These are phyloP conservation scores for Wallacemonas rigidus DNA, from an alignment of 208 protist genomes.

Conservation along the genomic window DNA sequence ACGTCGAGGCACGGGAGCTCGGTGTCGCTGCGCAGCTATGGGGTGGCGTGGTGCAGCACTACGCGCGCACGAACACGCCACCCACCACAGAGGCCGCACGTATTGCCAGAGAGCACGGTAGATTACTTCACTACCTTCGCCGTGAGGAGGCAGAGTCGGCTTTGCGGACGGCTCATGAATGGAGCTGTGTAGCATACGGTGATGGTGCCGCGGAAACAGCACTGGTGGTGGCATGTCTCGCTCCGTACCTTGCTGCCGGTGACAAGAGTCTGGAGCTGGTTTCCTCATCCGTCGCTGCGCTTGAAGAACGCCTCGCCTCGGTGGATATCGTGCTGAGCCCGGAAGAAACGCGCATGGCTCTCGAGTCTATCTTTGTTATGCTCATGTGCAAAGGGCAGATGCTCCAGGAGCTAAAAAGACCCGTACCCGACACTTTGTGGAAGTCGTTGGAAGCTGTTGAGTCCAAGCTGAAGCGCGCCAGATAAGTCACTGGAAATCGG, in stretches of 20 bases:
- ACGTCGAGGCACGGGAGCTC: constrained; percentile 62
- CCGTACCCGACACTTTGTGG: constrained; percentile 46
- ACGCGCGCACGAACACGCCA: not conserved
- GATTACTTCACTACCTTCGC: constrained; percentile 76
- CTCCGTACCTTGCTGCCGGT: constrained; percentile 57
- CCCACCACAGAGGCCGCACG: constrained; percentile 47
- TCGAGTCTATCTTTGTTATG: constrained; percentile 77
- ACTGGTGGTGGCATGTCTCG: constrained; percentile 74
- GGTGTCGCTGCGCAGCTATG: constrained; percentile 70
- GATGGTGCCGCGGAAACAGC: constrained; percentile 54
- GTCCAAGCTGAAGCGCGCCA: constrained; percentile 9
- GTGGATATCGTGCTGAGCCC: constrained; percentile 62
- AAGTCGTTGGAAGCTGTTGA: constrained; percentile 28
- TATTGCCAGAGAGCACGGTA: constrained; percentile 68
- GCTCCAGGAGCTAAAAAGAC: constrained; percentile 49
- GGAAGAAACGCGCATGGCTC: constrained; percentile 79
- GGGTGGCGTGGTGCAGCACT: constrained; percentile 31
- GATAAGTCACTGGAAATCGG: no score
- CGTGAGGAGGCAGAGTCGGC: constrained; percentile 50
- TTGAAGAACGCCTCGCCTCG: constrained; percentile 51
- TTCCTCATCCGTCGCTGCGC: constrained; percentile 25
- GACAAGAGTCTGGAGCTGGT: constrained; percentile 31
- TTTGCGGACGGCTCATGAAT: constrained; percentile 47
- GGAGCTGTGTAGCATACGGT: constrained; percentile 47
- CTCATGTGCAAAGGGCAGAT: constrained; percentile 76